Conservation (phyloP, 2,329 filamentous ascomycete genomes). For the Sarocladiaceae sp. region DNA sequence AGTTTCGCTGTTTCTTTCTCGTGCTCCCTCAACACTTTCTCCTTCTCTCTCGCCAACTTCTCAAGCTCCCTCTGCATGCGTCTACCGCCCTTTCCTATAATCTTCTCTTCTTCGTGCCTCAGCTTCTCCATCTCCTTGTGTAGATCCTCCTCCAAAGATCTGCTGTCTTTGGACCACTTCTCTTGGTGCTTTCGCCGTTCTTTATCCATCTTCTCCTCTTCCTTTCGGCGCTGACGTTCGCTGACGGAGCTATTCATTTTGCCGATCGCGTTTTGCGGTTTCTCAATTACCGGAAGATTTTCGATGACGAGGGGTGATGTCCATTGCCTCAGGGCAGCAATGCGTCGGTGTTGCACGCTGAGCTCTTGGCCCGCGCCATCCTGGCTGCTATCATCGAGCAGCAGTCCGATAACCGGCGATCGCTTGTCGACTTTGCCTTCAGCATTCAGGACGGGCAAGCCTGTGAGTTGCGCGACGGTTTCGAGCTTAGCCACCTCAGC, state of each 20-base stretch:
- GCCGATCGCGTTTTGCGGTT: slow-evolving; percentile 6
- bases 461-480: slow-evolving; percentile 14
- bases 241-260: slow-evolving; percentile 13
- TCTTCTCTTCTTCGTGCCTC: slow-evolving; percentile 8
- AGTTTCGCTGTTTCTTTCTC: slow-evolving; percentile 7
- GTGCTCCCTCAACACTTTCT: slow-evolving; percentile 9
- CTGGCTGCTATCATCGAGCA: slow-evolving; percentile 8
- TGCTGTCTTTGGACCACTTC: neutral
- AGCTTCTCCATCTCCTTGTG: slow-evolving; percentile 4
- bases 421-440: slow-evolving; percentile 13
- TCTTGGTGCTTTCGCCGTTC: slow-evolving; percentile 11
- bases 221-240: slow-evolving; percentile 12
- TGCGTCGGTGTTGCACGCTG: slow-evolving; percentile 14
- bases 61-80: neutral
- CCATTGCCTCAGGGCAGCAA: slow-evolving; percentile 13
- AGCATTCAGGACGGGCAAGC: slow-evolving; percentile 14
- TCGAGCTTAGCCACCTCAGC: slow-evolving; percentile 15
- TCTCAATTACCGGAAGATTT: slow-evolving; percentile 7
- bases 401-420: slow-evolving; percentile 11
- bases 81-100: neutral
- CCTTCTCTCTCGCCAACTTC: slow-evolving; percentile 9
- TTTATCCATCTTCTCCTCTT: slow-evolving; percentile 13
- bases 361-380: neutral
- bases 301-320: slow-evolving; percentile 14
- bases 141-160: neutral